Evolutionary conservation across 768 basidiomycete species (phyloP), one percentile per base, ranked within the genome.

Genomic region (Xerocomellus dryophilus): DNA sequence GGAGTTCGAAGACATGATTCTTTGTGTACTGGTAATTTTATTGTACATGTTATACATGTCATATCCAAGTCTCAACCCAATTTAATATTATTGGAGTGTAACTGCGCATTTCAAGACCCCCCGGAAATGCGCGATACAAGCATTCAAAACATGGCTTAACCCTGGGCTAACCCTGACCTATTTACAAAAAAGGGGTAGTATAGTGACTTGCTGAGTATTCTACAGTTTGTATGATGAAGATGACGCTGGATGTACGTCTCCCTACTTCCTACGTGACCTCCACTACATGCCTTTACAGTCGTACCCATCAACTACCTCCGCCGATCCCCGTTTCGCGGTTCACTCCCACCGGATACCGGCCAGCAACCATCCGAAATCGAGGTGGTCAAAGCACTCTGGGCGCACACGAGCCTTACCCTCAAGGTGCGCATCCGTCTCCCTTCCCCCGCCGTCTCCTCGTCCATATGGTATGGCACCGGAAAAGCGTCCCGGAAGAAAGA

Each of bases 381-480:
- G 3, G 73, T 84, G 10, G 81, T 81, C 5, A 87, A 81, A 60
- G 80, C 84, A 3, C 65, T 90, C 15, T 81, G 86, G 17, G 54
- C 74, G 0, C 71, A 79, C 51, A 75, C 77, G 0, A 61, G 60
- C 5, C 74, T 79, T 7, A 25, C 62, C 4, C 63, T 90, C 20
- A 86, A 91, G 46, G 73, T 86, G 1, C 80, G 86, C 7, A 78
- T 93, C 72, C 72, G 81, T 0, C 74, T 88, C 20, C 51, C 52
- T 4, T 52, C 49, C 18, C 17, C 44, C 8, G n/a, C n/a, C n/a
- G n/a, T 2, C 23, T 72, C 76, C 12, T 63, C 71, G 46, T 73
- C 74, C 23, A 64, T 59, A 5, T 77, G 78, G 71, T 69, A 72
- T 34, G 70, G 67, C 48, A 52, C 61, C 39, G 66, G 60, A 32